Evolutionary conservation across 768 basidiomycete species (phyloP).

Genomic region (Rhizopogon sp.): DNA sequence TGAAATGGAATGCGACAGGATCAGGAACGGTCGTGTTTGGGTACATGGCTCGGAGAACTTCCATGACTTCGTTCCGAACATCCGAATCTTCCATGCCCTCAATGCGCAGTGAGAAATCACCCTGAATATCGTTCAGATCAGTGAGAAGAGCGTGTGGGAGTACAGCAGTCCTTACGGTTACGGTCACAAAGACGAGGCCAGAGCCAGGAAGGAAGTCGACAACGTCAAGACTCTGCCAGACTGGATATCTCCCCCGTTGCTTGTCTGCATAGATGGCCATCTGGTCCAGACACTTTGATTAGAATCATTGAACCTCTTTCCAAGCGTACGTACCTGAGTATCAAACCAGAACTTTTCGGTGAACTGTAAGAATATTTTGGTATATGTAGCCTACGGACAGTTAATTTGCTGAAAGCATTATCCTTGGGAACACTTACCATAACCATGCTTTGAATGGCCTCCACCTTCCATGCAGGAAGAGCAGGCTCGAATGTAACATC

Average conservation of each 20-base stretch:
- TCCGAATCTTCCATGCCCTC: constrained; percentile 44
- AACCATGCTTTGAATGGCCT: constrained; percentile 56
- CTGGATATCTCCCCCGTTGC: constrained; percentile 56
- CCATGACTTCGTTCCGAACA: constrained; percentile 49
- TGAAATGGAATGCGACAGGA: constrained; percentile 51
- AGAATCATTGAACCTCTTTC: too few species aligned
- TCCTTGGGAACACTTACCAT: constrained; percentile 38
- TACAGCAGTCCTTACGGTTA: constrained; percentile 15
- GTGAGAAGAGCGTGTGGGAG: not conserved
- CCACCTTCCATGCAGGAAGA: constrained; percentile 57
- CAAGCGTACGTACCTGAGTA: constrained; percentile 28
- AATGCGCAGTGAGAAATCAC: constrained; percentile 56
- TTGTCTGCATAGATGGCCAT: constrained; percentile 51
- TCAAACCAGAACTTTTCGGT: constrained; percentile 56
- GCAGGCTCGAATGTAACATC: constrained; percentile 53
- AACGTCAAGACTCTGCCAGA: constrained; percentile 65
- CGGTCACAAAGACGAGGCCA: constrained; percentile 34
- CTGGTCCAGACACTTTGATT: constrained; percentile 2
- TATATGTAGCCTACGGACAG: constrained; percentile 44
- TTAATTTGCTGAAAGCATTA: not conserved
- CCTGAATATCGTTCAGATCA: constrained; percentile 29
- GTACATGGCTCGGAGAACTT: constrained; percentile 56
- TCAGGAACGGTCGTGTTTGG: constrained; percentile 48
- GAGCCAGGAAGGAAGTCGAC: constrained; percentile 55
- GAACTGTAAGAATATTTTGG: constrained; percentile 67